Evolutionary conservation across 768 basidiomycete species (phyloP), one percentile per base, ranked within the genome.

Genomic region (Termitomyces sp.): DNA sequence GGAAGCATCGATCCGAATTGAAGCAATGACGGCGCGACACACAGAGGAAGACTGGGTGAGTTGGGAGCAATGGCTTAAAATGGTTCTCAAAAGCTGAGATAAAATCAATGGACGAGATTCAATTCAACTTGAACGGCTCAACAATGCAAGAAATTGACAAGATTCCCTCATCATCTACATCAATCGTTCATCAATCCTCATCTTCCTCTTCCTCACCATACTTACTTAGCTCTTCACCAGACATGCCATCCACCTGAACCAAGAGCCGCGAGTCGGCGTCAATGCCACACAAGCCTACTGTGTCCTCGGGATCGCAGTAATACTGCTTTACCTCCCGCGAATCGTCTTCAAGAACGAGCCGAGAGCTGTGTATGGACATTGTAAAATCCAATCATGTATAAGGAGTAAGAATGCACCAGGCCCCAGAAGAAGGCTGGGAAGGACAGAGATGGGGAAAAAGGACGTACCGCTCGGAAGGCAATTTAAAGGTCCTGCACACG

Each of bases 401-500:
- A n/a, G n/a, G n/a, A n/a, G n/a, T n/a, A n/a, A n/a, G n/a, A n/a
- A n/a, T n/a, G n/a, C n/a, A n/a, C n/a, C n/a, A n/a, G n/a, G n/a
- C n/a, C n/a, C n/a, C n/a, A n/a, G n/a, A n/a, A n/a, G n/a, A n/a
- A n/a, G n/a, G n/a, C n/a, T n/a, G n/a, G n/a, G n/a, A n/a, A n/a
- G n/a, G n/a, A n/a, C n/a, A n/a, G n/a, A n/a, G n/a, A n/a, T n/a
- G n/a, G n/a, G n/a, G n/a, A n/a, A n/a, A 42, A 34, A 21, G 23
- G 19, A 63, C 71, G 41, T 45, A 73, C 74, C 59, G 62, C 5
- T 65, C 58, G 21, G 55, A 63, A 35, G 75, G 73, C 23, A 77
- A 54, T 0, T 61, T 67, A 41, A 77, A 78, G n/a, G 71, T 74
- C 45, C 66, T 72, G 54, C 77, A 78, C 3, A 70, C 77, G 16